These are phyloP conservation scores for Backusella sp. DNA, from an alignment of 192 early-diverging fungal genomes.

Conservation along the genomic window DNA sequence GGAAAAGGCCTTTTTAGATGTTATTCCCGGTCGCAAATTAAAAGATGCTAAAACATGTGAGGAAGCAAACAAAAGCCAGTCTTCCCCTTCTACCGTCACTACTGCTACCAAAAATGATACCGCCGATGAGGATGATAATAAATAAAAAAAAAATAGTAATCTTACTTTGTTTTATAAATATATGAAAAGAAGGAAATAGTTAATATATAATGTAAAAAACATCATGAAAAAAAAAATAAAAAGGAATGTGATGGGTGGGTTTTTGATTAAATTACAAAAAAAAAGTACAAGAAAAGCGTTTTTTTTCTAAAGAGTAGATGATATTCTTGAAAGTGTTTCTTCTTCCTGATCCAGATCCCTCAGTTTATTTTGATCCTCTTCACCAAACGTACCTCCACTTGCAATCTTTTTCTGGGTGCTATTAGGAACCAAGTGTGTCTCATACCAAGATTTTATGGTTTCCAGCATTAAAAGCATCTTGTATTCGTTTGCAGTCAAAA, in stretches of 20 bases:
- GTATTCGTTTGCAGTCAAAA: conserved; percentile 37
- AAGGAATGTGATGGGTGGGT: neutral
- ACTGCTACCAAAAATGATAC: neutral
- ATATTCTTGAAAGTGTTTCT: neutral
- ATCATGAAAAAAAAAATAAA: neutral
- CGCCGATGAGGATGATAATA: neutral
- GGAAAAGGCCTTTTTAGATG: conserved; percentile 79
- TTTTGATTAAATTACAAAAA: neutral
- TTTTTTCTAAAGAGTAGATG: neutral
- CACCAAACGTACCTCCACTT: conserved; percentile 38
- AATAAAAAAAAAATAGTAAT: neutral
- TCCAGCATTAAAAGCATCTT: conserved; percentile 39
- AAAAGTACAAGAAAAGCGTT: neutral
- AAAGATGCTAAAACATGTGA: conserved; percentile 36
- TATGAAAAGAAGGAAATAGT: neutral
- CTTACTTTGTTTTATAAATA: neutral
- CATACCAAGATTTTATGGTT: conserved; percentile 31
- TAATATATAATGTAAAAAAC: neutral
- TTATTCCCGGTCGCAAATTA: conserved; percentile 87
- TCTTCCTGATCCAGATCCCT: conserved; percentile 3
- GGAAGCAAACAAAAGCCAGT: neutral
- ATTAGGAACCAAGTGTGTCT: neutral
- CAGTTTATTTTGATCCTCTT: conserved; percentile 18
- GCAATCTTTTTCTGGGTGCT: conserved; percentile 22
- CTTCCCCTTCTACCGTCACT: neutral